Percentiles rank a stretch among this genome's conserved stretches.
phyloP scores from a whole-genome alignment of 2,329 filamentous ascomycete genomes.

The Verticillium longisporum region DNA sequence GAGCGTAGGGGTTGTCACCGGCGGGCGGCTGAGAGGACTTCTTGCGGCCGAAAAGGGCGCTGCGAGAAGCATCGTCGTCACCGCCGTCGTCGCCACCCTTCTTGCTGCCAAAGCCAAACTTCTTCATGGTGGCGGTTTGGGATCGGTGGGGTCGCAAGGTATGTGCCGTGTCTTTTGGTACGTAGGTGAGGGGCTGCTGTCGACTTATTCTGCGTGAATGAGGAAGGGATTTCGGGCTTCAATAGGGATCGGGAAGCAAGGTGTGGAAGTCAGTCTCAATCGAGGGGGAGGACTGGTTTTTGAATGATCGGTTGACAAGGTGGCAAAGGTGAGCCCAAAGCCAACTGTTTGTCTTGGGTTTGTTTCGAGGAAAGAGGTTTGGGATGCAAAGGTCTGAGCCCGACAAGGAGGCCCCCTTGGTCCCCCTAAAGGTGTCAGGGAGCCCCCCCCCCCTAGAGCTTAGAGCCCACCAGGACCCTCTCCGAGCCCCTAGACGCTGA shows the following conservation, averaged over 20 bases:
- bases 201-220: too few relatives aligned
- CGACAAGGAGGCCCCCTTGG: neutral
- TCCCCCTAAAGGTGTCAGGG: neutral
- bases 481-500: neutral
- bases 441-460: neutral
- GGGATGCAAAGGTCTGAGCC: neutral
- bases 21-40: constrained; percentile 38
- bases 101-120: constrained; percentile 54
- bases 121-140: constrained; percentile 41
- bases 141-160: neutral
- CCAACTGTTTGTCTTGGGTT: constrained; percentile 9
- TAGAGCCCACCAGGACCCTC: neutral
- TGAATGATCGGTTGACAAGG: too few relatives aligned
- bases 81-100: constrained; percentile 44
- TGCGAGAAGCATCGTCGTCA: constrained; percentile 41
- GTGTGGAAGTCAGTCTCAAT: neutral
- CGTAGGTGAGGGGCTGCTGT: neutral
- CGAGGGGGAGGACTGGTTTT: neutral
- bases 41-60: constrained; percentile 48
- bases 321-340: constrained; percentile 8
- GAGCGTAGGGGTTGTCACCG: constrained; percentile 52
- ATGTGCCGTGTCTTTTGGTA: neutral
- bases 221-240: neutral
- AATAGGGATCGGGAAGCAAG: neutral
- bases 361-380: constrained; percentile 10